Base-by-base conservation (phyloP, 78 protist species). In the Polysphondylium violaceum region DNA sequence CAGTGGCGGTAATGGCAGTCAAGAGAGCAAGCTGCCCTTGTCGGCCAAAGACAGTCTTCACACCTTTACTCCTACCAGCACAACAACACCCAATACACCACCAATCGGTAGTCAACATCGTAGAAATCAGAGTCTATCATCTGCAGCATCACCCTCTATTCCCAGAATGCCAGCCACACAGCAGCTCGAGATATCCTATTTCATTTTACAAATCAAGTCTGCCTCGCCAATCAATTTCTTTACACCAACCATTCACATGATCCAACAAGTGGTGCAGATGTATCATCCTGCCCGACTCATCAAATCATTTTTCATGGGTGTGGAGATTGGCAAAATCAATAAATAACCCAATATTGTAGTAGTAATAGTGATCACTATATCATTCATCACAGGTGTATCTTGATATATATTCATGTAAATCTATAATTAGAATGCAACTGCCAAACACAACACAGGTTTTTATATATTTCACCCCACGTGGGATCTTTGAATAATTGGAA, bases 161-260 rank as follows among this genome's bases (percentile, higher is more conserved):
- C 55, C 53, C 14, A 36, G 76, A 43, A 43, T 69, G 21, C 43
- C 76, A 11, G 27, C 53, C 1, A 53, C 38, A 69, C 27, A 43
- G 1, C 11, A 7, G 7, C 11, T 47, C 7, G 76, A 69, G 27
- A 69, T 69, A 2, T 43, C 76, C 19, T 69, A 69, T 25, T 69
- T 69, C 31, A 33, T 58, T 12, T 43, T 69, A 43, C 12, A 43
- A 69, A 69, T 69, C 14, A 36, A 69, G 27, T 58, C 76, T 25
- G 40, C 76, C 23, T 33, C 27, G 27, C 27, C 43, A 69, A 43
- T 58, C 38, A 69, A 38, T 25, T 69, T 69, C 76, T 69, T 69
- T 69, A 43, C 36, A 27, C 76, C 76, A 69, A 69, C 76, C 9
- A 43, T 69, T 43, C 76, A 69, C 56, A 17, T 69, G 43, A 43